Base-by-base conservation (phyloP, 805 yeast species). In the Candida patagonica region DNA sequence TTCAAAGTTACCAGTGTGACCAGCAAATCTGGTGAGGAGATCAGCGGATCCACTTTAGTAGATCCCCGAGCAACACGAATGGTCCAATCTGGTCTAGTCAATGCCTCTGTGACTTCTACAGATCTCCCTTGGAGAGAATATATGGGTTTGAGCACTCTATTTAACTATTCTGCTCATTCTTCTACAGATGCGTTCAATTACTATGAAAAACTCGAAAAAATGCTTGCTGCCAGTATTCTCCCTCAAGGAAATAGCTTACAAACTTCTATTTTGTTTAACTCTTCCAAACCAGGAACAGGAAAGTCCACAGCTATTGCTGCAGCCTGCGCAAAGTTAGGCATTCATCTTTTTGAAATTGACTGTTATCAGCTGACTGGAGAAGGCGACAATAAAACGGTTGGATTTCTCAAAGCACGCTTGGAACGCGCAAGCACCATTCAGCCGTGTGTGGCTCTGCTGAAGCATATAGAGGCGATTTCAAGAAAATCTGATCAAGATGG, bases 401-500 rank as follows among this genome's bases (percentile, higher is more conserved):
- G 95, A 0, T 61, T 74, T 1, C 64, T 89, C 9, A 64, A 74
- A 37, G 97, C 95, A 0, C 76, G 79, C 52, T 65, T 85, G 5
- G 96, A 87, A 47, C 68, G 78, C 16, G 63, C 74, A 29, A 56
- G 74, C 44, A 64, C 74, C 9, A 64, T 73, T 35, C 30, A 58
- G 13, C 63, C 73, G 0, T 61, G 66, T 6, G 45, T 75, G 2
- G 65, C 88, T 1, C 57, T 86, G 0, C 73, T 72, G 48, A 71
- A 73, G 42, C 96, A 89, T 55, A 58, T 89, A 16, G 96, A 89
- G 44, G 74, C 74, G 1, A 56, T 89, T n/a, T 76, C 84, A 30
- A 73, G 73, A 10, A 76, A 78, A 42, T 64, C 70, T 10, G 86
- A 82, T 40, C 79, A 74, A 19, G 78, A 78, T 43, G 70, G 69